Evolutionary conservation across 148 eudicot species (phyloP), one percentile per base, ranked within the genome.

Genomic region (Silene latifolia): DNA sequence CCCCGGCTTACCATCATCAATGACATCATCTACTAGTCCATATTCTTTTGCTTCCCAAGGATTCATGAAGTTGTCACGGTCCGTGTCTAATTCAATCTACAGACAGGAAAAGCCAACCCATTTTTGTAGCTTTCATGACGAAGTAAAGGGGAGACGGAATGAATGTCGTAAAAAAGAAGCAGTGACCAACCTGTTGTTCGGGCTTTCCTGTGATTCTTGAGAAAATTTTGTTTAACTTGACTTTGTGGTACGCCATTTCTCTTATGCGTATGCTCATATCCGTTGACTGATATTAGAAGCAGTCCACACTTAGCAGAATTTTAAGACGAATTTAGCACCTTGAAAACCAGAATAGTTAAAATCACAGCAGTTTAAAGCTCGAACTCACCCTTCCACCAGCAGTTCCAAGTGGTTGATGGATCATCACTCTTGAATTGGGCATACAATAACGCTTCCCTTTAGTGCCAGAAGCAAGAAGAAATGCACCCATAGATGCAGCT

Each of bases 401-500:
- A 56, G 82, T 72, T 77, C 92, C 96, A 65, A 81, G 87, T 20
- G 94, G 97, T 71, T 87, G 90, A 82, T 89, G 99, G 79, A 95
- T 85, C 98, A 95, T 95, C 74, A 92, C 92, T 79, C 87, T 85
- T 25, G 96, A 79, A 84, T 95, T 95, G 60, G 99, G 99, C 99
- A 95, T 95, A 87, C 98, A 92, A 64, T 53, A 89, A 69, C 98
- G 84, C 80, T 95, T 95, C 67, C 99, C 99, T 85, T 95, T 95
- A 29, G 82, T 81, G 74, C 99, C 99, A 87, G 97, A 66, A 69
- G 98, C 99, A 66, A 95, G 96, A 73, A 95, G 86, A 79, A 95
- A 95, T 32, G 98, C 99, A 63, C 97, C 98, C 98, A 95, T 92
- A 24, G 99, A 92, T 56, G 97, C 97, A 72, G 99, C 99, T 71